Evolutionary conservation across 371 early-diverging fungal genomes (phyloP).

Genomic region (Mucor piriformis): DNA sequence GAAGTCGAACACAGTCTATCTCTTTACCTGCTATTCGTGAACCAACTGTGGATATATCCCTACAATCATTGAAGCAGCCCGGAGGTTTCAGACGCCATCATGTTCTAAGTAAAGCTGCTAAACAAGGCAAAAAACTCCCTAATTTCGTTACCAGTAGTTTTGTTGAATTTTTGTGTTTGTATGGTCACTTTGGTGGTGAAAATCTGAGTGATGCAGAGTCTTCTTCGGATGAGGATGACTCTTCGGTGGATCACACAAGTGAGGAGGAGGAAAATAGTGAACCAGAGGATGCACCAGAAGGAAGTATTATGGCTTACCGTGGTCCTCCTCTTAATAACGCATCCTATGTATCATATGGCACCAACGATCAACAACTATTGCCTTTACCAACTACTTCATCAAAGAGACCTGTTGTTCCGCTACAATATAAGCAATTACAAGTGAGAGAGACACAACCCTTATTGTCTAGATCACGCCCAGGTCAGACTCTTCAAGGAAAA

Average conservation of each 20-base stretch:
- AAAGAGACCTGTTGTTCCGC: slow-evolving; percentile 18
- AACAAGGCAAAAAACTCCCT: slow-evolving; percentile 67
- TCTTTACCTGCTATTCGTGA: slow-evolving; percentile 51
- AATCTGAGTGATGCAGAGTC: slow-evolving; percentile 83
- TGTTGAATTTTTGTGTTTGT: slow-evolving; percentile 92
- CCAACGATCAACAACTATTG: background rate
- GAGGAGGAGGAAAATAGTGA: slow-evolving; percentile 16
- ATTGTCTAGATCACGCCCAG: slow-evolving; percentile 52
- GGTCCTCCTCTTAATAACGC: slow-evolving; percentile 32
- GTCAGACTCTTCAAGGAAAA: slow-evolving; percentile 65
- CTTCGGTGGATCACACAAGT: slow-evolving; percentile 25
- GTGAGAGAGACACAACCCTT: slow-evolving; percentile 60
- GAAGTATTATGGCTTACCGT: slow-evolving; percentile 34
- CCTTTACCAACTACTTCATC: slow-evolving; percentile 6
- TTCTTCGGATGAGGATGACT: slow-evolving; percentile 48
- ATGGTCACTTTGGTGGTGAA: slow-evolving; percentile 95
- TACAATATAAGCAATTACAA: slow-evolving; percentile 41
- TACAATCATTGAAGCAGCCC: slow-evolving; percentile 64
- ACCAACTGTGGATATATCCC: slow-evolving; percentile 39
- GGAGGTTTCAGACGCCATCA: slow-evolving; percentile 91
- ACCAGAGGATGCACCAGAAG: slow-evolving; percentile 33
- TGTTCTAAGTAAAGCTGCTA: slow-evolving; percentile 72
- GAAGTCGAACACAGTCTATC: slow-evolving; percentile 59
- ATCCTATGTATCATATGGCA: slow-evolving; percentile 29
- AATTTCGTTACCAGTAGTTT: slow-evolving; percentile 85